These are phyloP conservation scores for Tillandsia fasciculata DNA, from an alignment of 176 grass and related monocot genomes.

Conservation along the genomic window DNA sequence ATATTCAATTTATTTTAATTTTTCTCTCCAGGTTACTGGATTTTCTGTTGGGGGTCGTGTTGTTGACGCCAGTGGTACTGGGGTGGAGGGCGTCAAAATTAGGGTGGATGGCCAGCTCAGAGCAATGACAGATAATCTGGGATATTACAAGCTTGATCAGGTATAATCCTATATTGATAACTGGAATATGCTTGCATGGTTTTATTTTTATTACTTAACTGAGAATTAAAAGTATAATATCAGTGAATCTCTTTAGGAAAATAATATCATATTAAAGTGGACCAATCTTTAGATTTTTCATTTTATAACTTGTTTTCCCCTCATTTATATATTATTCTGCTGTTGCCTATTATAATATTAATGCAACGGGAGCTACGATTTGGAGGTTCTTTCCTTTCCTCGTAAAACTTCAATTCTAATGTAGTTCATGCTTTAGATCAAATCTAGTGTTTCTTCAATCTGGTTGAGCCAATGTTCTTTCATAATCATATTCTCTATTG, in stretches of 20 bases:
- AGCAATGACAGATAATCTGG: conserved; percentile 56
- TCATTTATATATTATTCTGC: no score
- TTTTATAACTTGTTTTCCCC: no score
- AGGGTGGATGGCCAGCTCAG: conserved; percentile 72
- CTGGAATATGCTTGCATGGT: conserved; percentile 4
- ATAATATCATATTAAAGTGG: neutral
- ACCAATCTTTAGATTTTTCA: neutral
- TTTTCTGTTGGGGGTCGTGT: conserved; percentile 93
- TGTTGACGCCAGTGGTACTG: conserved; percentile 55
- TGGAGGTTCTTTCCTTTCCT: neutral
- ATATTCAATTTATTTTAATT: neutral
- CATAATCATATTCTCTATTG: no score
- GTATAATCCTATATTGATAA: conserved; percentile 28
- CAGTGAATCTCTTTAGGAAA: neutral
- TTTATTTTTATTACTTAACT: neutral
- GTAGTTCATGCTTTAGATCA: no score
- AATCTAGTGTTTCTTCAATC: no score
- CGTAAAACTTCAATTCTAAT: no score
- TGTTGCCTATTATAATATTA: neutral
- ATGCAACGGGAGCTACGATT: neutral
- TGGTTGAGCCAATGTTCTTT: no score
- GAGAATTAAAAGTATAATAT: neutral
- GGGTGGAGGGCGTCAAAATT: conserved; percentile 72
- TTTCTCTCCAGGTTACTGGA: conserved; percentile 64
- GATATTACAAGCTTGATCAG: conserved; percentile 98